Base-by-base conservation (phyloP, 2,329 filamentous ascomycete genomes). In the Capronia americana region DNA sequence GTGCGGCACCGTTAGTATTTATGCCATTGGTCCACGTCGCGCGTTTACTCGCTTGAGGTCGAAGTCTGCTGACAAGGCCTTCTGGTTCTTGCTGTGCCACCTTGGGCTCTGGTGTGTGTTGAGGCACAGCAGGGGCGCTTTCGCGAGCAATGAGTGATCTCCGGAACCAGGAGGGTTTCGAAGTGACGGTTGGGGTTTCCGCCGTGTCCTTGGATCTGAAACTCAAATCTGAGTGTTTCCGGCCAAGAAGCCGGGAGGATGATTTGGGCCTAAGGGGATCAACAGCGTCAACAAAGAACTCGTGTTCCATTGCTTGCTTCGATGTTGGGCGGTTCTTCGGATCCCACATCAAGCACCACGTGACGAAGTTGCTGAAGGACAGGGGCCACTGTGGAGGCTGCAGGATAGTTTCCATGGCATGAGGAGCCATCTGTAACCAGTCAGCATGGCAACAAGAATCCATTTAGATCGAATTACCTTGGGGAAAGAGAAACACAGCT, bases 261-360 rank as follows among this genome's bases (percentile, higher is more conserved):
- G 93, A 96, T 82, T 93, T 97, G n/a, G 94, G 93, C 63, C 93
- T 85, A 61, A 97, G 81, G 14, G 95, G 95, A 77, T 99, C 95
- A 58, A 96, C 88, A 1, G 95, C 95, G 80, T 98, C 95, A 38
- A 85, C 79, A 74, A 99, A 99, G 79, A 96, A 99, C 72, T 97
- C 94, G 77, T 99, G 95, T 46, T 91, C 91, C 71, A 99, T 82
- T n/a, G 95, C 94, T 79, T 99, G 93, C 0, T 90, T 89, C 1
- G 94, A 97, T 3, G 93, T 98, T 53, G 95, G 95, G 67, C 95
- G 87, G 75, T 83, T 88, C 82, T 93, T 96, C 11, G 95, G 95
- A 78, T 99, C 95, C 95, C 95, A 99, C 91, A 98, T 95, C 71
- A 99, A 80, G 79, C 95, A 99, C 93, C 93, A 97, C 17, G 95